These are phyloP conservation scores for Skeletonema tropicum DNA, from an alignment of 108 stramenopile genomes.

Conservation along the genomic window DNA sequence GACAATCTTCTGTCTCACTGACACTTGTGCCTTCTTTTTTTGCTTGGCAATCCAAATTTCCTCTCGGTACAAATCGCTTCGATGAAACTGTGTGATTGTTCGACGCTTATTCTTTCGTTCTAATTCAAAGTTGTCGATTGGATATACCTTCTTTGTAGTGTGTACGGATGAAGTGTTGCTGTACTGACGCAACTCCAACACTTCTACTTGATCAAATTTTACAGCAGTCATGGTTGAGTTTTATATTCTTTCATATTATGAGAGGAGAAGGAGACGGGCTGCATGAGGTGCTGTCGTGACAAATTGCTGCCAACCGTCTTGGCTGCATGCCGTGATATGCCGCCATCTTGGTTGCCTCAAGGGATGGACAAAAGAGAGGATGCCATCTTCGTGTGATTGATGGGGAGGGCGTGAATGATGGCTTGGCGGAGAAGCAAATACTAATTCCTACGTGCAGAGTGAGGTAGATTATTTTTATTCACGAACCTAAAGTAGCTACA, in stretches of 20 bases:
- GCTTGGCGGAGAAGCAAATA: too few relatives aligned
- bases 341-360: too few relatives aligned
- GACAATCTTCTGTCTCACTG: background rate
- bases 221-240: background rate
- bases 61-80: background rate
- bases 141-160: background rate
- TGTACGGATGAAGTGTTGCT: background rate
- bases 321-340: too few relatives aligned
- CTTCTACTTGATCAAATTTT: conserved; percentile 7
- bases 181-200: background rate
- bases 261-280: too few relatives aligned
- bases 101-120: background rate
- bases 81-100: background rate
- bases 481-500: too few relatives aligned
- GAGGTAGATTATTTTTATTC: too few relatives aligned
- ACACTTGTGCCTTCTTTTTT: background rate
- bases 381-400: too few relatives aligned
- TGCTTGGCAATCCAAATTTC: background rate
- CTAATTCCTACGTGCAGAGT: too few relatives aligned
- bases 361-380: too few relatives aligned
- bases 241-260: background rate
- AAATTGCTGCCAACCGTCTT: too few relatives aligned
- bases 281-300: too few relatives aligned
- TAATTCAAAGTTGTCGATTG: background rate
- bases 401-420: too few relatives aligned